phyloP scores from a whole-genome alignment of 2,329 filamentous ascomycete species.

The Verticillium alfalfae region DNA sequence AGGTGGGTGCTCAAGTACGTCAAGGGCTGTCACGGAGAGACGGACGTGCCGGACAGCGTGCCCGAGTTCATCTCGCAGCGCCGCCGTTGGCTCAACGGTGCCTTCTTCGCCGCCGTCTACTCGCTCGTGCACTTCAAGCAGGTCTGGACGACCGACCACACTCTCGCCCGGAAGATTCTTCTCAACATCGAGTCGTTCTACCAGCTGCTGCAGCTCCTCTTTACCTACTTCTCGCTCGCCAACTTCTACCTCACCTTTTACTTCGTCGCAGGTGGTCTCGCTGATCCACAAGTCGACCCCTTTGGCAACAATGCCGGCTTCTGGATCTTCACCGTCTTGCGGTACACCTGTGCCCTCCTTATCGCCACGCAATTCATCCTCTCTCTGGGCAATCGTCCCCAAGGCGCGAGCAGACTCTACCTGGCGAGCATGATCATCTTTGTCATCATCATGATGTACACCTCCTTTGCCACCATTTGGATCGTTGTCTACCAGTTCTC shows the following conservation, averaged over 20 bases:
- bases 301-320: slow-evolving; percentile 84
- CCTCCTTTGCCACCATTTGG: slow-evolving; percentile 80
- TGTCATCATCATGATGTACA: slow-evolving; percentile 91
- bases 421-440: slow-evolving; percentile 85
- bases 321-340: slow-evolving; percentile 79
- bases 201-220: slow-evolving; percentile 85
- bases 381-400: slow-evolving; percentile 90
- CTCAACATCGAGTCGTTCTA: slow-evolving; percentile 95
- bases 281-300: slow-evolving; percentile 74
- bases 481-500: slow-evolving; percentile 81
- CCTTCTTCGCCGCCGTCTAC: slow-evolving; percentile 97
- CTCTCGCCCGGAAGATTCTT: slow-evolving; percentile 78
- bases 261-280: slow-evolving; percentile 89
- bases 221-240: slow-evolving; percentile 96
- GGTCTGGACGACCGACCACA: slow-evolving; percentile 90
- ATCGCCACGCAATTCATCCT: slow-evolving; percentile 96
- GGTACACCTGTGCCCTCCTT: slow-evolving; percentile 79
- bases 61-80: slow-evolving; percentile 97
- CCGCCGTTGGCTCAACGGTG: slow-evolving; percentile 94
- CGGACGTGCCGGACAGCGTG: slow-evolving; percentile 90
- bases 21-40: slow-evolving; percentile 93
- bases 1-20: slow-evolving; percentile 98
- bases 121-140: slow-evolving; percentile 93
- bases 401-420: slow-evolving; percentile 90
- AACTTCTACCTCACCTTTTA: slow-evolving; percentile 99